Percentiles rank a stretch among this genome's conserved stretches.
phyloP scores from a whole-genome alignment of 768 basidiomycete species.

The Roridomyces roridus region DNA sequence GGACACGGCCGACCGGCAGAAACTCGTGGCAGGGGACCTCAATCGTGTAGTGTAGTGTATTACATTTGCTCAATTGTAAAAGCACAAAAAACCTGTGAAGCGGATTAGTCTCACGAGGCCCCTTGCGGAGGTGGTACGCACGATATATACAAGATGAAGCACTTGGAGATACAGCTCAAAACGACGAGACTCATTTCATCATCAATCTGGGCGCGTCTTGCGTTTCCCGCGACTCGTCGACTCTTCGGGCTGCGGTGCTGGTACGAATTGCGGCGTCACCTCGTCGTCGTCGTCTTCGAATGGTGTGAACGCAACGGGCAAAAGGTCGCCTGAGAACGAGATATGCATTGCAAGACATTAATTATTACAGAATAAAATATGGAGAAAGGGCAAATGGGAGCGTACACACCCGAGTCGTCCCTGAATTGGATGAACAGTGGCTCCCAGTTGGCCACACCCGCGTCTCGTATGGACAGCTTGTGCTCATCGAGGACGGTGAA shows the following conservation, averaged over 20 bases:
- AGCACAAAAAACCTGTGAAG: no score
- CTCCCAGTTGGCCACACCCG: conserved; percentile 68
- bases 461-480: conserved; percentile 50
- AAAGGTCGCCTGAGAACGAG: conserved; percentile 52
- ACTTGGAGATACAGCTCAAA: no score
- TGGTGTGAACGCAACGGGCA: conserved; percentile 63
- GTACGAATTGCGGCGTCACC: conserved; percentile 27
- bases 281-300: conserved; percentile 70
- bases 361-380: conserved; percentile 19
- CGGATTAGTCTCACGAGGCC: no score
- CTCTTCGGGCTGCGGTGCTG: conserved; percentile 33
- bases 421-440: conserved; percentile 71
- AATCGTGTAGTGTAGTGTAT: no score
- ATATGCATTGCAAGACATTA: conserved; percentile 1
- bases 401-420: conserved; percentile 62
- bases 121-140: no score
- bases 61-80: background rate
- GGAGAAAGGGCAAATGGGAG: conserved; percentile 10
- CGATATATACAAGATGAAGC: no score
- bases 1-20: no score
- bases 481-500: conserved; percentile 60
- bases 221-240: conserved; percentile 66
- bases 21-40: no score
- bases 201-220: conserved; percentile 48
- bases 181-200: no score